Conservation (phyloP, 2,329 filamentous ascomycete species). For the Colletotrichum musae region DNA sequence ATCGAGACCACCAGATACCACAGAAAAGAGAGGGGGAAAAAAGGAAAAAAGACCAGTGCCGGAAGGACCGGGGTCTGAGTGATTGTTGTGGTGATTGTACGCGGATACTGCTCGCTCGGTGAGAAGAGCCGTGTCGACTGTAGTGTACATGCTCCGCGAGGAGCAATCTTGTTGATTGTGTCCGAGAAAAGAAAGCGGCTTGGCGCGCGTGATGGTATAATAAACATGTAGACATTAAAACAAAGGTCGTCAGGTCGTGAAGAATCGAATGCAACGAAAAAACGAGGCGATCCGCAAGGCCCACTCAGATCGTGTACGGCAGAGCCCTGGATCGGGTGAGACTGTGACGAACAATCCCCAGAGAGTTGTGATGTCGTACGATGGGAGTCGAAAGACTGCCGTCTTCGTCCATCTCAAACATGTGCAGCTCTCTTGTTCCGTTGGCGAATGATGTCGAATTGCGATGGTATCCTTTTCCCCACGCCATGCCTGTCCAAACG, state of each 20-base stretch:
- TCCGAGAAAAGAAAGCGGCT: slow-evolving; percentile 41
- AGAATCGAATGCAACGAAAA: slow-evolving; percentile 42
- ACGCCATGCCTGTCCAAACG: slow-evolving; percentile 53
- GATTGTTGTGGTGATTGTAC: slow-evolving; percentile 27
- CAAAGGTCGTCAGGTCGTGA: slow-evolving; percentile 44
- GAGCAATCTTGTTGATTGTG: slow-evolving; percentile 32
- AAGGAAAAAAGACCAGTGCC: slow-evolving; percentile 4
- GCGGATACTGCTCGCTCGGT: slow-evolving; percentile 13
- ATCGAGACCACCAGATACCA: slow-evolving; percentile 16
- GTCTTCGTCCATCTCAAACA: slow-evolving; percentile 17
- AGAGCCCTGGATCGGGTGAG: slow-evolving; percentile 6
- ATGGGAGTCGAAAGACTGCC: slow-evolving; percentile 4
- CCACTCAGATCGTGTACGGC: slow-evolving; percentile 11
- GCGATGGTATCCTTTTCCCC: slow-evolving; percentile 35
- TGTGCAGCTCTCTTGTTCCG: slow-evolving; percentile 8
- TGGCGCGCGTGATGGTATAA: slow-evolving; percentile 40
- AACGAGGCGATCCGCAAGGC: slow-evolving; percentile 20
- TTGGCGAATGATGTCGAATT: slow-evolving; percentile 28
- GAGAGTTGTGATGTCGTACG: slow-evolving; percentile 7
- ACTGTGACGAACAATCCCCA: neutral
- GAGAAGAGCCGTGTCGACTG: slow-evolving; percentile 20
- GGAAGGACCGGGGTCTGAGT: slow-evolving; percentile 4
- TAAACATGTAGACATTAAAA: slow-evolving; percentile 44
- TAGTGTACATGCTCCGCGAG: slow-evolving; percentile 22
- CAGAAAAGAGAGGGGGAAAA: slow-evolving; percentile 6